Conservation (phyloP, 345 rosid species). For the Euphorbia peplus region DNA sequence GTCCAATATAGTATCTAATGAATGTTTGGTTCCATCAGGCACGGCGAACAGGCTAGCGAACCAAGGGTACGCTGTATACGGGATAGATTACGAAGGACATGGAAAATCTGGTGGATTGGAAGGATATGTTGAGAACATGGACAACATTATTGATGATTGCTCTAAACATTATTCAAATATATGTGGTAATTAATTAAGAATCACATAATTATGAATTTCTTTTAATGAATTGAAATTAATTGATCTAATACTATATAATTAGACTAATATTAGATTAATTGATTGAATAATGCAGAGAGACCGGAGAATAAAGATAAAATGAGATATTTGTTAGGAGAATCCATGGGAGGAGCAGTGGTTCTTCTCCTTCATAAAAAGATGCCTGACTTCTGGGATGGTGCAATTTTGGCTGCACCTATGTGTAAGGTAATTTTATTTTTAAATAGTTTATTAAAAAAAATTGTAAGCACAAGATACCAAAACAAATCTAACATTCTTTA, state of each 20-base stretch:
- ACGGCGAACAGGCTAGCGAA: conserved; percentile 58
- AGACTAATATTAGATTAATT: too few species aligned
- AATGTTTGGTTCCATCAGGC: conserved; percentile 36
- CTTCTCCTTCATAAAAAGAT: conserved; percentile 56
- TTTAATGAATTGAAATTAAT: too few species aligned
- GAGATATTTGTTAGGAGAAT: conserved; percentile 76
- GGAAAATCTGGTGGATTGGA: conserved; percentile 68
- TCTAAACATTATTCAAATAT: conserved; percentile 45
- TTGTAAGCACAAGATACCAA: too few species aligned
- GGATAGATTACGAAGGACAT: conserved; percentile 86
- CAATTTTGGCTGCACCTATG: conserved; percentile 81
- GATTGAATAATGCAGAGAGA: conserved; percentile 33
- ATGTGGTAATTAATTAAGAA: conserved; percentile 40
- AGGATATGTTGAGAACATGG: conserved; percentile 46
- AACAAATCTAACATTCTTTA: too few species aligned
- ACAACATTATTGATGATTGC: conserved; percentile 55
- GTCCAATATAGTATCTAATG: too few species aligned
- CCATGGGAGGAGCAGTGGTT: conserved; percentile 85
- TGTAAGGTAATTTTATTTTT: conserved; percentile 50
- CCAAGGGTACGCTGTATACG: conserved; percentile 62
- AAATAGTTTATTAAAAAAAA: too few species aligned
- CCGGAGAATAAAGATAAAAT: conserved; percentile 52
- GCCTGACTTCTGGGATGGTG: conserved; percentile 78
- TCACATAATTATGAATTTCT: too few species aligned
- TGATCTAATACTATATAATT: too few species aligned